Conservation (phyloP, 768 basidiomycete genomes). For the Baorangia bicolor region DNA sequence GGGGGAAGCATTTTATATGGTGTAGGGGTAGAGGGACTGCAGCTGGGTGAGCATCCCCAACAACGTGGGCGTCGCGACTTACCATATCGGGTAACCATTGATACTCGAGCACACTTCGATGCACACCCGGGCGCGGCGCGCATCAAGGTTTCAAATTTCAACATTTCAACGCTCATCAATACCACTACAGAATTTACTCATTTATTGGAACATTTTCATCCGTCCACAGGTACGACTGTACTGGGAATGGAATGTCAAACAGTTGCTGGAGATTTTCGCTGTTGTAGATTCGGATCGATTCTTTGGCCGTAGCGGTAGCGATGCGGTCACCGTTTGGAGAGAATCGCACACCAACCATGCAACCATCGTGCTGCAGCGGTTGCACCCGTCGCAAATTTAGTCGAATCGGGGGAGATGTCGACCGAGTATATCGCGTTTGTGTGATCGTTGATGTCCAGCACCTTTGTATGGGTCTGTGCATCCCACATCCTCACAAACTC, state of each 20-base stretch:
- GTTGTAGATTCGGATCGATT: constrained; percentile 5
- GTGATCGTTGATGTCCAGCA: background rate
- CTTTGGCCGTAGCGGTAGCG: background rate
- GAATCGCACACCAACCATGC: background rate
- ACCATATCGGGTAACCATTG: too few species aligned
- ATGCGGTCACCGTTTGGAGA: constrained; percentile 6
- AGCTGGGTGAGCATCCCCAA: too few species aligned
- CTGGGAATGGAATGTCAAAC: background rate
- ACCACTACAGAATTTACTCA: too few species aligned
- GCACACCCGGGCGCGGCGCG: too few species aligned
- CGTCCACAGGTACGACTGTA: too few species aligned
- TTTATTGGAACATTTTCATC: too few species aligned
- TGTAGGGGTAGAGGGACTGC: too few species aligned
- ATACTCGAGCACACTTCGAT: too few species aligned
- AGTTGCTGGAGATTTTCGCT: background rate
- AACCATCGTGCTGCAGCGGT: background rate
- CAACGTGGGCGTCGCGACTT: too few species aligned
- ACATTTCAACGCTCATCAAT: too few species aligned
- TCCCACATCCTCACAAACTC: background rate
- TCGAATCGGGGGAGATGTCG: background rate
- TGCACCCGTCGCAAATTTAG: background rate
- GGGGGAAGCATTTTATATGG: too few species aligned
- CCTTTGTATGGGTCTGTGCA: background rate
- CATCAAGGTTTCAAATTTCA: too few species aligned
- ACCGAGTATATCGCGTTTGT: background rate